Conservation (phyloP, 2,329 filamentous ascomycete species). For the Aspergillus quadrilineatus region DNA sequence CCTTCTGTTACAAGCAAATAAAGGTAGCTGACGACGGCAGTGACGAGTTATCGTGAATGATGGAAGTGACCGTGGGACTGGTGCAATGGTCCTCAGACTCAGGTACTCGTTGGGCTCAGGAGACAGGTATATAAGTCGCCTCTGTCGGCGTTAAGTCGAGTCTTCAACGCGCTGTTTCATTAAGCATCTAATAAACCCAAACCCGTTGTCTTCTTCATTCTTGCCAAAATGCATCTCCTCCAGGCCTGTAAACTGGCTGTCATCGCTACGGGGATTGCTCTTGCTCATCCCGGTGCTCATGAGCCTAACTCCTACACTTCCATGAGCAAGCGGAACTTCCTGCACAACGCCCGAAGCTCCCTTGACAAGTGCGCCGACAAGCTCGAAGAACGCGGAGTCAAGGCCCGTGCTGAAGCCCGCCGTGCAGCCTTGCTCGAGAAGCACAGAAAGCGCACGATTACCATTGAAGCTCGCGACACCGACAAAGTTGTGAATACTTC, state of each 20-base stretch:
- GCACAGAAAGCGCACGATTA: constrained; percentile 13
- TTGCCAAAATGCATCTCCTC: background rate
- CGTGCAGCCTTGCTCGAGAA: constrained; percentile 22
- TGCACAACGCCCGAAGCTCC: constrained; percentile 9
- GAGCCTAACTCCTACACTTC: constrained; percentile 18
- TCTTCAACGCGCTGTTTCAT: background rate
- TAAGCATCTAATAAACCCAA: background rate
- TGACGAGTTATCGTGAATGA: constrained; percentile 1
- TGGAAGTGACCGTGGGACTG: background rate
- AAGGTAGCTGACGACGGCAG: constrained; percentile 1
- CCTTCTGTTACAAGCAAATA: background rate
- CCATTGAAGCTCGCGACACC: constrained; percentile 33
- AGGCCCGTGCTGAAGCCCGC: constrained; percentile 26
- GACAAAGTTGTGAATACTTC: constrained; percentile 35
- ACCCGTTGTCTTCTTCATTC: background rate
- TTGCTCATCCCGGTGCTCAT: constrained; percentile 23
- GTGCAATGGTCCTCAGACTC: background rate
- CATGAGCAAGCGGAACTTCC: constrained; percentile 9
- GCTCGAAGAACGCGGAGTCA: constrained; percentile 25
- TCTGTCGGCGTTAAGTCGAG: background rate
- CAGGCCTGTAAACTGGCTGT: background rate
- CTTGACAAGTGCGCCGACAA: constrained; percentile 24
- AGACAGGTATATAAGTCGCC: background rate
- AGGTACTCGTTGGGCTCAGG: background rate
- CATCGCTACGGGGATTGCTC: background rate